Percentiles rank a stretch among this genome's conserved stretches.
These are phyloP conservation scores for Lasiodiplodia theobromae DNA, from an alignment of 2,329 filamentous ascomycete species.

Conservation along the genomic window DNA sequence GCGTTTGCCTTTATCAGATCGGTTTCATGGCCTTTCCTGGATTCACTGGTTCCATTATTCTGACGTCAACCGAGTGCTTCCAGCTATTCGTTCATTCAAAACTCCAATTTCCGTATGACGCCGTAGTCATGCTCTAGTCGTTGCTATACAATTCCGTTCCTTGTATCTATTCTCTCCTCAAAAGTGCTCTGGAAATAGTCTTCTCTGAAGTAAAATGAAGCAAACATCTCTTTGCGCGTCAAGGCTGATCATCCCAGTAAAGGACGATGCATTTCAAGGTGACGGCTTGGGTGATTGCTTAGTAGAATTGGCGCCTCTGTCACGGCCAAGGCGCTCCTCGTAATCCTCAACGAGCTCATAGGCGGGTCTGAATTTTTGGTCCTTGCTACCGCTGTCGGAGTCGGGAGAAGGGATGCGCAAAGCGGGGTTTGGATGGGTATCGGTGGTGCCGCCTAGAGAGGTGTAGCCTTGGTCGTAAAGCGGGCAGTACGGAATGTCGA, in stretches of 20 bases:
- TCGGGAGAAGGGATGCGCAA: constrained; percentile 39
- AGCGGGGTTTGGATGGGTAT: constrained; percentile 88
- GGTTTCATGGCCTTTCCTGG: neutral
- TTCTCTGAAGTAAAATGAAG: neutral
- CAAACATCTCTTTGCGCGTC: neutral
- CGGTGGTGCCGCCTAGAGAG: constrained; percentile 85
- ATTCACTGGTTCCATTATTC: neutral
- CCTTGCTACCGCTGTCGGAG: constrained; percentile 30
- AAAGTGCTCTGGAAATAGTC: neutral
- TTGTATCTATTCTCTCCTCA: neutral
- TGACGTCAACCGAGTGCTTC: neutral
- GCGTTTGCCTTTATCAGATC: neutral
- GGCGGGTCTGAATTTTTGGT: constrained; percentile 45
- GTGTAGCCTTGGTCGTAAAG: constrained; percentile 93
- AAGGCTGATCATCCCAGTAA: neutral
- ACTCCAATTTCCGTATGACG: constrained; percentile 7
- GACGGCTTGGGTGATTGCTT: neutral
- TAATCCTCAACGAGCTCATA: constrained; percentile 51
- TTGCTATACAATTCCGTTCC: constrained; percentile 12
- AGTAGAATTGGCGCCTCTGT: constrained; percentile 31
- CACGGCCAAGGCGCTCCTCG: constrained; percentile 49
- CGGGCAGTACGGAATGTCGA: constrained; percentile 82
- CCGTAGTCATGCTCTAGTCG: constrained; percentile 18
- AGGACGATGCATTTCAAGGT: neutral
- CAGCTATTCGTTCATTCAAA: constrained; percentile 17